Conservation (phyloP, 768 basidiomycete genomes). For the Candolleomyces aberdarensis region DNA sequence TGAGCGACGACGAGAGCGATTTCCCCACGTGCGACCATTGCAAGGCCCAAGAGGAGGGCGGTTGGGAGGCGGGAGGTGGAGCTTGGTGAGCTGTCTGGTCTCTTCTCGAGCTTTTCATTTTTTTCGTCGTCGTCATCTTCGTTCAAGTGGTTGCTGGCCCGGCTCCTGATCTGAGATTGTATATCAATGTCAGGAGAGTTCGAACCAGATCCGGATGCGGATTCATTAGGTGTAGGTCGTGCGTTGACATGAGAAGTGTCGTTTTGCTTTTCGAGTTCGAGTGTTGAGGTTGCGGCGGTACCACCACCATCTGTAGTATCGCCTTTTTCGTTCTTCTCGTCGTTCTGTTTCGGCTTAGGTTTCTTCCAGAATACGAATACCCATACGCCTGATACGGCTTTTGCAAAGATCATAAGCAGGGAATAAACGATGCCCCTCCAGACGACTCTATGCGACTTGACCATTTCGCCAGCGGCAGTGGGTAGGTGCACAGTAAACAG, state of each 20-base stretch:
- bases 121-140: neutral
- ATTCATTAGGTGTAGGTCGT: no score
- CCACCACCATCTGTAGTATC: no score
- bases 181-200: neutral
- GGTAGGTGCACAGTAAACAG: slow-evolving; percentile 36
- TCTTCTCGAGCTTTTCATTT: neutral
- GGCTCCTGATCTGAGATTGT: neutral
- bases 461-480: slow-evolving; percentile 1
- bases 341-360: neutral
- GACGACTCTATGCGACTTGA: slow-evolving; percentile 24
- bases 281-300: neutral
- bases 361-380: slow-evolving; percentile 26
- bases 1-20: slow-evolving; percentile 63
- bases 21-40: slow-evolving; percentile 68
- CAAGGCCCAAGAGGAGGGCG: slow-evolving; percentile 45
- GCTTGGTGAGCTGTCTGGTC: neutral
- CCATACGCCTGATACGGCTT: slow-evolving; percentile 47
- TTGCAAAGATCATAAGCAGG: slow-evolving; percentile 54
- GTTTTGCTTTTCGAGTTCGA: neutral
- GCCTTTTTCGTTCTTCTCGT: neutral
- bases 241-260: no score
- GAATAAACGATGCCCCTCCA: slow-evolving; percentile 61
- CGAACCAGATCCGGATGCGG: neutral
- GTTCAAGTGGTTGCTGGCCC: neutral
- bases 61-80: slow-evolving; percentile 20